phyloP scores from a whole-genome alignment of 768 basidiomycete genomes.

The Pleurotus salmoneostramineus region DNA sequence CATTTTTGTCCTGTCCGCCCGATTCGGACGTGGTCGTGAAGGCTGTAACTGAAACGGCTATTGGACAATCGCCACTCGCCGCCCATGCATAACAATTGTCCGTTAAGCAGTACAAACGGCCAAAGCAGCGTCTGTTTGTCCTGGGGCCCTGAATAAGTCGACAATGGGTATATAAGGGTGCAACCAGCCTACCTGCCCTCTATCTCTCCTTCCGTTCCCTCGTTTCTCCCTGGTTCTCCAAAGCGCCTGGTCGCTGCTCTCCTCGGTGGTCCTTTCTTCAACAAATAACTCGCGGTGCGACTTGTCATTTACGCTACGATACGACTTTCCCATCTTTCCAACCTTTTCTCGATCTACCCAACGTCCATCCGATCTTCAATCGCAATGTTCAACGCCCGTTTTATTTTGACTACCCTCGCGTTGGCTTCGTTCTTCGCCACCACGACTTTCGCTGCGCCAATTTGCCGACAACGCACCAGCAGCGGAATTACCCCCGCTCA shows the following conservation, averaged over 20 bases:
- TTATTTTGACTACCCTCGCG: not conserved
- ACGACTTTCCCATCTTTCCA: too few relatives aligned
- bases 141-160: too few relatives aligned
- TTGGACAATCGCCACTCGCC: not conserved
- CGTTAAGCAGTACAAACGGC: not conserved
- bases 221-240: not conserved
- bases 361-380: too few relatives aligned
- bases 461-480: not conserved
- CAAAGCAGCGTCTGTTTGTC: too few relatives aligned
- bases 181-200: not conserved
- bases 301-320: not conserved
- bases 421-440: not conserved
- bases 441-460: slow-evolving; percentile 2
- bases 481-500: slow-evolving; percentile 13
- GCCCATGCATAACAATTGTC: not conserved
- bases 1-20: too few relatives aligned
- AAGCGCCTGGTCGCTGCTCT: slow-evolving; percentile 1
- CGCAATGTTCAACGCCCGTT: not conserved
- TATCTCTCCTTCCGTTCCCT: not conserved
- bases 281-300: slow-evolving; percentile 7
- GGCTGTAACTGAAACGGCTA: not conserved
- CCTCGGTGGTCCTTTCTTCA: not conserved
- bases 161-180: not conserved
- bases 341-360: not conserved
- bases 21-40: not conserved